Percentiles rank a stretch among this genome's conserved stretches.
phyloP scores from a whole-genome alignment of 257 asterid species.

The Ballota nigra region DNA sequence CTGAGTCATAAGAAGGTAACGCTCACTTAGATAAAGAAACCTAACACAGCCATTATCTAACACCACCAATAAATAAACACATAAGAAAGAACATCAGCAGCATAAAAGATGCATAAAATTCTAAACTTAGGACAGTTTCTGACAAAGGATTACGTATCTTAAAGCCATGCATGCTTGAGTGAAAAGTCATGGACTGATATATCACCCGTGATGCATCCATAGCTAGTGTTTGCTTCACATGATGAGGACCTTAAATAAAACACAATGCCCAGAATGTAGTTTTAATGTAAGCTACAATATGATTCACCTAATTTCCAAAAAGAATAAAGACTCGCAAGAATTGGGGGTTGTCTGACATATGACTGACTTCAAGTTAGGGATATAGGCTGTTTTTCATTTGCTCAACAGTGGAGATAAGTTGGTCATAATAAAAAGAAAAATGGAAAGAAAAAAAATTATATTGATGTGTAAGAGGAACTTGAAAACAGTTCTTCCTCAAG shows the following conservation, averaged over 20 bases:
- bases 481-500: conserved; percentile 20
- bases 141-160: background rate
- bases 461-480: conserved; percentile 1
- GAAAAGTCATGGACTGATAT: background rate
- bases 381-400: background rate
- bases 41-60: background rate
- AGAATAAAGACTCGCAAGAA: background rate
- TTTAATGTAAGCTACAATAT: background rate
- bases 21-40: background rate
- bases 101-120: background rate
- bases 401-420: background rate
- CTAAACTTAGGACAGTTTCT: background rate
- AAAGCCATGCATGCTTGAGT: background rate
- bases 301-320: background rate
- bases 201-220: background rate
- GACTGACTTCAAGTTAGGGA: background rate
- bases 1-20: conserved; percentile 3
- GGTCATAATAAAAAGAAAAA: background rate
- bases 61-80: background rate
- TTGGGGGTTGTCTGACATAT: background rate
- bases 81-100: conserved; percentile 1
- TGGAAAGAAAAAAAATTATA: background rate
- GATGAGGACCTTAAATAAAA: background rate
- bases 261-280: background rate
- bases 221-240: background rate